Percentiles rank a stretch among this genome's conserved stretches.
phyloP scores from a whole-genome alignment of 495 filamentous ascomycete genomes.

The Trichoderma gamsii region DNA sequence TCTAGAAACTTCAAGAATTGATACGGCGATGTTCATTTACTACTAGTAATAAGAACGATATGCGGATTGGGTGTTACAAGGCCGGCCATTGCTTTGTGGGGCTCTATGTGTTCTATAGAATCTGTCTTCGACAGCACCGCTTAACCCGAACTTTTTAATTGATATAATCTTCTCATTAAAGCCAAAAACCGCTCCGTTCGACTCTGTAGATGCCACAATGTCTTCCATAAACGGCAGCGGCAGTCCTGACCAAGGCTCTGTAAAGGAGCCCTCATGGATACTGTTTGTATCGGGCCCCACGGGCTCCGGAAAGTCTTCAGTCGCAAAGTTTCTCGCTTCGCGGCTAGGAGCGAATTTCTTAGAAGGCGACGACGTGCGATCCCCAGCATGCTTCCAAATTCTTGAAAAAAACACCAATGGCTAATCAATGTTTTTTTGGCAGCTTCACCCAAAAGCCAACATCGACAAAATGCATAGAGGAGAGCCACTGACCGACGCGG shows the following conservation, averaged over 20 bases:
- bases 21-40: background rate
- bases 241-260: background rate
- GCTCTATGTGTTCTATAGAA: too few relatives aligned
- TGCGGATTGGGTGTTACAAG: too few relatives aligned
- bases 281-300: background rate
- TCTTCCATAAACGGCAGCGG: background rate
- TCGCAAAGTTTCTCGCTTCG: conserved; percentile 5
- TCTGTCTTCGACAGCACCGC: too few relatives aligned
- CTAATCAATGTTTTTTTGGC: too few relatives aligned
- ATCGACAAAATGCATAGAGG: conserved; percentile 9
- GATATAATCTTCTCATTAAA: background rate
- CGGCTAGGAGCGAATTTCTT: background rate
- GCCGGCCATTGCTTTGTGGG: too few relatives aligned
- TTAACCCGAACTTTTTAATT: too few relatives aligned
- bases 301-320: background rate
- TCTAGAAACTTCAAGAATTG: background rate
- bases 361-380: conserved; percentile 3
- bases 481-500: background rate
- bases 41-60: background rate
- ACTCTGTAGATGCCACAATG: background rate
- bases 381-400: background rate
- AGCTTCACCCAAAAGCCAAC: conserved; percentile 8
- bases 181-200: background rate
- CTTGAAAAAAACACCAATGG: background rate
- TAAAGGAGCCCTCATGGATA: background rate